Base-by-base conservation (phyloP, 2,329 filamentous ascomycete species). In the Ceratocystis cacaofunesta region DNA sequence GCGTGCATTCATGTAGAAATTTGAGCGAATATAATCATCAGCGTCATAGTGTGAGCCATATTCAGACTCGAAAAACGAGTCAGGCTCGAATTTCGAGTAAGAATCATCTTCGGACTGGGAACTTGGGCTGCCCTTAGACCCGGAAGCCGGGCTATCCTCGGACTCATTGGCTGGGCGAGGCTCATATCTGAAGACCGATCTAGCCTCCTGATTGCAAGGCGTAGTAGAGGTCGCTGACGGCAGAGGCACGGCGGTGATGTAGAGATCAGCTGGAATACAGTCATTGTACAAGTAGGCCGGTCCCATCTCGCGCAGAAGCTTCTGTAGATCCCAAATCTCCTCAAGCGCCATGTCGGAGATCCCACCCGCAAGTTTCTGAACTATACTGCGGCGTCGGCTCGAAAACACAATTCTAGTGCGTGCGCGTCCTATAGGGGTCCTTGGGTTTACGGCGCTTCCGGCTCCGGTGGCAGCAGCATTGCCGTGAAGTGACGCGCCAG, bases 1-100 rank as follows among this genome's bases (percentile, higher is more conserved):
- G 15, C 76, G 73, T 1, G 78, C 79, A 17, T 78, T 75, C 61
- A 82, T 46, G 48, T 61, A 5, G 15, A 67, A 58, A 48, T 36
- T 6, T 6, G 61, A 30, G 36, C 3, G 10, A 15, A 5, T 41
- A 15, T 41, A 41, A 1, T 41, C 36, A 15, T 41, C 10, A 41
- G 3, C 10, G 1, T 41, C 36, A 41, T 41, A 41, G 36, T 3
- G 3, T 15, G 36, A 41, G 36, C 10, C 10, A 12, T 12, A 41
- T 15, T 41, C 36, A 41, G 36, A 41, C 10, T 41, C 36, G 10
- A 10, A 41, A 12, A 41, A 41, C 3, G 36, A 41, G 2, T 10
- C 10, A 41, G 36, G 8, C 10, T 41, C 36, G 0, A 12, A 41
- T 41, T 41, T 12, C 36, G 3, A 12, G 36, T 12, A 12, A 12